Conservation (phyloP, 805 yeast genomes). For the Ogataea pini region DNA sequence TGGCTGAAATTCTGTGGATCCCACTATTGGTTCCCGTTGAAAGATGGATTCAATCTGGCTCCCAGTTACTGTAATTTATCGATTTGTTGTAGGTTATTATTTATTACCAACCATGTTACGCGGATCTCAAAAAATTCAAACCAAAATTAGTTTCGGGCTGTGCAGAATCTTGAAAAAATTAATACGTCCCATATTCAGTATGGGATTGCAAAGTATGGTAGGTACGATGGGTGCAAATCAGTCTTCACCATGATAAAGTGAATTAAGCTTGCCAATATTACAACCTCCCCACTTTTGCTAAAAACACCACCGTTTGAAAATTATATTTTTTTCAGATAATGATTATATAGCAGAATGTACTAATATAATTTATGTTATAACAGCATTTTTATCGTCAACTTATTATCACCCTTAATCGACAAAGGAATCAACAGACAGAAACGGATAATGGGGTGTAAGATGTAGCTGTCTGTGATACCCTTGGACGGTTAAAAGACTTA, state of each 20-base stretch:
- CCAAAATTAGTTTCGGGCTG: constrained; percentile 4
- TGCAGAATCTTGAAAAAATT: not conserved
- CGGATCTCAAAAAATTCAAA: constrained; percentile 1
- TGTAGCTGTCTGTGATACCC: constrained; percentile 3
- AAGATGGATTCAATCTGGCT: no score
- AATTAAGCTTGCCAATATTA: no score
- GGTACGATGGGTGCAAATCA: no score
- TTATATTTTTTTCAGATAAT: constrained; percentile 14
- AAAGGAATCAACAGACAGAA: constrained; percentile 6
- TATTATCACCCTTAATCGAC: constrained; percentile 8
- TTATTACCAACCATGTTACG: not conserved
- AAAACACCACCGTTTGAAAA: constrained; percentile 14
- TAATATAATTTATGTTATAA: constrained; percentile 8
- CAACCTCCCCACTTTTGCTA: constrained; percentile 2
- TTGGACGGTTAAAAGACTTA: constrained; percentile 23
- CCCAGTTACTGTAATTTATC: not conserved
- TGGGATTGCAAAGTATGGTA: no score
- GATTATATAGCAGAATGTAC: constrained; percentile 15
- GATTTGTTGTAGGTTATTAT: not conserved
- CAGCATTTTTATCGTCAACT: constrained; percentile 10
- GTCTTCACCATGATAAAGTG: no score
- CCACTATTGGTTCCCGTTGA: no score
- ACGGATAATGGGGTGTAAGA: constrained; percentile 11
- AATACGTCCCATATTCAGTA: not conserved
- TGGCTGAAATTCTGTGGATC: not conserved